Conservation (phyloP, 352 stramenopile species). For the Phytophthora citrophthora region DNA sequence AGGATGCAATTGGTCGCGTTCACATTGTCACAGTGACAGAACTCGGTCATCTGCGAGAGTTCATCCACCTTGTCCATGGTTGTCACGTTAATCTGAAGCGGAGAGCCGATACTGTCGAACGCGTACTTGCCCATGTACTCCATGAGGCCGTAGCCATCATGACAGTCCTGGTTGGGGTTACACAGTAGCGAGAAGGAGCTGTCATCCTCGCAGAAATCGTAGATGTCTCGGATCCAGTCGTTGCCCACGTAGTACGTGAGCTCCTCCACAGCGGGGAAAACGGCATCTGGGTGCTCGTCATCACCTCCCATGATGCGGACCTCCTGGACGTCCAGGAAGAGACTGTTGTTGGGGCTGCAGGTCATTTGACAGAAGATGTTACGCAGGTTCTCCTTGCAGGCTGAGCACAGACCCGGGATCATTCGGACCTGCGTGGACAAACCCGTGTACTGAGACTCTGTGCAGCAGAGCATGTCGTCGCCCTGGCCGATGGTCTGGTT, state of each 20-base stretch:
- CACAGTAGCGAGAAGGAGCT: constrained; percentile 63
- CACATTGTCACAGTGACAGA: constrained; percentile 50
- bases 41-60: constrained; percentile 37
- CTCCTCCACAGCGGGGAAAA: constrained; percentile 64
- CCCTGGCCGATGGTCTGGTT: constrained; percentile 54
- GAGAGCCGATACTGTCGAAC: constrained; percentile 65
- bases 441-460: constrained; percentile 59
- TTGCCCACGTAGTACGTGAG: constrained; percentile 66
- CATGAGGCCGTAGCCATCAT: constrained; percentile 59
- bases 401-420: constrained; percentile 61
- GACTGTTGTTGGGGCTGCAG: constrained; percentile 69
- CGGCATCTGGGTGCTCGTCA: constrained; percentile 37
- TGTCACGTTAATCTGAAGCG: constrained; percentile 68
- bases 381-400: constrained; percentile 70
- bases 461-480: constrained; percentile 67
- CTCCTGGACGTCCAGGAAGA: constrained; percentile 64
- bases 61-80: constrained; percentile 43
- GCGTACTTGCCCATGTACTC: constrained; percentile 71
- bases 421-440: constrained; percentile 64
- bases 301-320: constrained; percentile 57
- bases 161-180: constrained; percentile 59
- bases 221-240: constrained; percentile 71
- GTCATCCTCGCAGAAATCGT: constrained; percentile 68
- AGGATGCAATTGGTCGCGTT: constrained; percentile 54
- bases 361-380: constrained; percentile 74